Evolutionary conservation across 2,329 filamentous ascomycete species (phyloP), one percentile per base, ranked within the genome.

Genomic region (Phyllosticta citrichinensis): DNA sequence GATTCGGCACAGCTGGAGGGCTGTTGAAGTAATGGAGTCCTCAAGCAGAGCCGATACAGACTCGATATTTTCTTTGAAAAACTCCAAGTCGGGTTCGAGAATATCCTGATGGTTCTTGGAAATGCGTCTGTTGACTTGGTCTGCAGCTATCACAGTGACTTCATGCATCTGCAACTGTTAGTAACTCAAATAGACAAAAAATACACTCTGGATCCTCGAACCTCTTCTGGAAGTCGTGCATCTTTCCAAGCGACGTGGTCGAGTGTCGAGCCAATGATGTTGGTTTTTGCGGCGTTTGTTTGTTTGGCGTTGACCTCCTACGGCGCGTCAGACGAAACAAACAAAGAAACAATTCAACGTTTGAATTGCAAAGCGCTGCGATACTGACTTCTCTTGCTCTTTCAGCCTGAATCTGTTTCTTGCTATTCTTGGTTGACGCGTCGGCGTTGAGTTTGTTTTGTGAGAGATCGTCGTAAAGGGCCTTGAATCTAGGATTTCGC

Each of bases 401-500:
- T 61, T 76, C 72, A 55, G 73, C 71, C 58, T 76, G 71, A 20
- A 74, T 71, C 65, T 76, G 71, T 66, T 74, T 76, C 64, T 73
- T 74, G 24, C 73, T 73, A 52, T 76, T 68, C 40, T 68, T 71
- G 1, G 77, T 75, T 2, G 76, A 76, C n/a, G 74, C 76, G 70
- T 79, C 74, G 1, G 65, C 55, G 59, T 77, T 76, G 5, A 79
- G 64, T 66, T 75, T 77, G 55, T 74, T 72, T 0, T 70, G 68
- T 54, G 71, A 73, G 0, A 80, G 66, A 63, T 79, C 76, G 54
- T 74, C 72, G 66, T 79, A 79, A 1, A 80, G 67, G 0, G 72
- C 67, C 17, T 76, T 75, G 60, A 80, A 79, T 35, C 73, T 74
- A 0, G 77, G 75, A 58, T 79, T 78, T 0, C 70, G 68, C 24